Conservation (phyloP, 345 rosid species). For the Eucalyptus melliodora region DNA sequence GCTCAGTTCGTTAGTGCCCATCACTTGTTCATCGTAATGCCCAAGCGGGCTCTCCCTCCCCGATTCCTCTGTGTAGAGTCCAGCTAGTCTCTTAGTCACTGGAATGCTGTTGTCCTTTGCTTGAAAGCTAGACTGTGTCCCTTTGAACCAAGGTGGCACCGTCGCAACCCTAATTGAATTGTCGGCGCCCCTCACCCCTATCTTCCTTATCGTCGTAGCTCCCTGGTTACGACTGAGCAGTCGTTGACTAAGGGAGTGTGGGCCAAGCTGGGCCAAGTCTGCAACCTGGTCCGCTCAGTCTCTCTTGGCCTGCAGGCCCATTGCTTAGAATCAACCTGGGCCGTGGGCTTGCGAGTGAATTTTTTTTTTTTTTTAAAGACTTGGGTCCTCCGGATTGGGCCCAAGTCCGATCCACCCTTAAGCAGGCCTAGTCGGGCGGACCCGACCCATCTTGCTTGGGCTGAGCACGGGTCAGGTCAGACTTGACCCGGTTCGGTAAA, state of each 20-base stretch:
- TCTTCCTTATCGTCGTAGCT: fast-evolving
- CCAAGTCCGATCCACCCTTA: fast-evolving
- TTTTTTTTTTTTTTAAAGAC: no score
- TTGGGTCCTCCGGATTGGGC: no score
- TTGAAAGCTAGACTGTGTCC: fast-evolving
- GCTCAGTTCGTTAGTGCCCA: no score
- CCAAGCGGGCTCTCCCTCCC: no score
- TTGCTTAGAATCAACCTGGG: fast-evolving
- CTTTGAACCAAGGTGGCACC: fast-evolving
- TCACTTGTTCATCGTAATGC: no score
- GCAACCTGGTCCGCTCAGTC: fast-evolving
- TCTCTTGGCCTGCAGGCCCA: no score
- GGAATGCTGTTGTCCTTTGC: fast-evolving
- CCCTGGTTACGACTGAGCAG: fast-evolving
- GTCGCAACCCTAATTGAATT: fast-evolving
- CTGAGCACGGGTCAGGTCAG: fast-evolving
- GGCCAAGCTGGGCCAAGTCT: fast-evolving
- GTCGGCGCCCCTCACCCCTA: fast-evolving
- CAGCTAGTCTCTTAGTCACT: no score
- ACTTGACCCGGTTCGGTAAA: fast-evolving
- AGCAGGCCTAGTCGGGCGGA: fast-evolving
- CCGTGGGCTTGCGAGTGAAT: no score
- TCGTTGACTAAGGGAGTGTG: no score
- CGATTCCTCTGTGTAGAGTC: no score
- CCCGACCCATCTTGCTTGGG: no score